Evolutionary conservation across 2,329 filamentous ascomycete genomes (phyloP).

Genomic region (Botrytis squamosa): DNA sequence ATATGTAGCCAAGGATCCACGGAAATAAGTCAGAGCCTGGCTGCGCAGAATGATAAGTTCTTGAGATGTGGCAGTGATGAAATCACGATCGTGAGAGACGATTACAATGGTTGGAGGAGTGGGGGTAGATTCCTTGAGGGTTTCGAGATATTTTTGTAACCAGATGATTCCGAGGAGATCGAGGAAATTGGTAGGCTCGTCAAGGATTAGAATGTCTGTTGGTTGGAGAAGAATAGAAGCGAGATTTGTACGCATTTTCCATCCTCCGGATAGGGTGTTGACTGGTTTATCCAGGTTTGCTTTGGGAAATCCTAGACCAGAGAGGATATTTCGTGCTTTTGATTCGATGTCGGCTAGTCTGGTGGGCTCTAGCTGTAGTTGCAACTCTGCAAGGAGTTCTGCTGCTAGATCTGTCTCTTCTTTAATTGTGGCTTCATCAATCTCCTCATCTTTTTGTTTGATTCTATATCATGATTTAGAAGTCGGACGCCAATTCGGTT

Average conservation of each 20-base stretch:
- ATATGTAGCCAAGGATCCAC: slow-evolving; percentile 71
- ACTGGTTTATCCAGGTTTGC: slow-evolving; percentile 58
- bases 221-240: slow-evolving; percentile 68
- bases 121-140: slow-evolving; percentile 50
- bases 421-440: slow-evolving; percentile 56
- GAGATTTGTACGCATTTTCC: slow-evolving; percentile 68
- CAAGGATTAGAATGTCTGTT: slow-evolving; percentile 74
- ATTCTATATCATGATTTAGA: slow-evolving; percentile 35
- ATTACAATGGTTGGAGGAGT: slow-evolving; percentile 67
- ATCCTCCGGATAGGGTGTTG: slow-evolving; percentile 71
- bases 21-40: slow-evolving; percentile 69
- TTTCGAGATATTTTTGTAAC: slow-evolving; percentile 71
- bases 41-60: slow-evolving; percentile 76
- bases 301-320: slow-evolving; percentile 60
- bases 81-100: slow-evolving; percentile 82
- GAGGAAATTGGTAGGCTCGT: slow-evolving; percentile 86
- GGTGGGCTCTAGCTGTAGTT: slow-evolving; percentile 65
- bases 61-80: slow-evolving; percentile 71
- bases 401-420: slow-evolving; percentile 67
- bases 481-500: not conserved
- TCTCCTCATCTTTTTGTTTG: slow-evolving; percentile 54
- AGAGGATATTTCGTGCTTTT: slow-evolving; percentile 63
- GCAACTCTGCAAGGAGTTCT: slow-evolving; percentile 67
- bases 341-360: slow-evolving; percentile 63
- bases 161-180: slow-evolving; percentile 82